These are phyloP conservation scores for Pseudocercospora vitis DNA, from an alignment of 2,329 filamentous ascomycete species.

Conservation along the genomic window DNA sequence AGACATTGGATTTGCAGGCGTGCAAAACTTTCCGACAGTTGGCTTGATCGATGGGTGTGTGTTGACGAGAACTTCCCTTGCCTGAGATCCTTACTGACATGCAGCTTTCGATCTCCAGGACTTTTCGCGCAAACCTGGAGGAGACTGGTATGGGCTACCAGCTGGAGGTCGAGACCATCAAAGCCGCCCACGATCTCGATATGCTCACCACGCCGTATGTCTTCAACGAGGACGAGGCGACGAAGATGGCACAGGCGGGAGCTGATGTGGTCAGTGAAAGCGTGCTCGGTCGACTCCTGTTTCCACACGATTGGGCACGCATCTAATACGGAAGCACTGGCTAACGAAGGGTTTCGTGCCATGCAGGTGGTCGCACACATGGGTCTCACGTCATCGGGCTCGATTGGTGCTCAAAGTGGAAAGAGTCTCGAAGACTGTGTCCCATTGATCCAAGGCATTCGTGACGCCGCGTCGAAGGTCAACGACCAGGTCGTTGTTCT, in stretches of 20 bases:
- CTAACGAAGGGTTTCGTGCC: too few species aligned
- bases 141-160: slow-evolving; percentile 71
- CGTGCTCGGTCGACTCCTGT: too few species aligned
- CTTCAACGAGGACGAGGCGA: slow-evolving; percentile 62
- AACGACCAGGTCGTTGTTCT: slow-evolving; percentile 62
- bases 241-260: slow-evolving; percentile 62
- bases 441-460: slow-evolving; percentile 60
- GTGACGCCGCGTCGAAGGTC: slow-evolving; percentile 58
- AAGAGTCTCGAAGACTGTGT: slow-evolving; percentile 66
- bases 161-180: slow-evolving; percentile 66
- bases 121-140: slow-evolving; percentile 66
- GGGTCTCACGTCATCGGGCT: slow-evolving; percentile 64
- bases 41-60: slow-evolving; percentile 59
- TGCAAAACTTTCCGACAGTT: slow-evolving; percentile 70
- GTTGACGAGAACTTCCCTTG: too few species aligned
- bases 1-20: slow-evolving; percentile 63
- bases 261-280: slow-evolving; percentile 69
- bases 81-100: too few species aligned
- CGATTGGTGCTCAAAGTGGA: slow-evolving; percentile 63
- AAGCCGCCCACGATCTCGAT: slow-evolving; percentile 58
- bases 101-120: slow-evolving; percentile 67
- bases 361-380: slow-evolving; percentile 70
- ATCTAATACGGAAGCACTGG: too few species aligned
- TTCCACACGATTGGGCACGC: too few species aligned
- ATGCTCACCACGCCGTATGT: slow-evolving; percentile 70